phyloP scores from a whole-genome alignment of 306 rosid genomes.

The Begonia peltatifolia region DNA sequence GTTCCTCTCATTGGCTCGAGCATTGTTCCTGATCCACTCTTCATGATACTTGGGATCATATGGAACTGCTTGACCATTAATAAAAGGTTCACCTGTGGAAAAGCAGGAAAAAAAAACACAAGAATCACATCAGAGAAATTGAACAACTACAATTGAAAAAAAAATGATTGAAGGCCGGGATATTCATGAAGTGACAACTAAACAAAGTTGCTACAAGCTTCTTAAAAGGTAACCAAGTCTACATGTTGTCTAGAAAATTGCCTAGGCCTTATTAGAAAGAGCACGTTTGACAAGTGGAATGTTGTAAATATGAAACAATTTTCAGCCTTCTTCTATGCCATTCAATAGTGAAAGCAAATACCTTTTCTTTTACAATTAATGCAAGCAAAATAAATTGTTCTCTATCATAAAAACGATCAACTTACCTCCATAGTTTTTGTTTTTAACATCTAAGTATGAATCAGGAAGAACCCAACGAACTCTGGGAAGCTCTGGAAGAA shows the following conservation, averaged over 20 bases:
- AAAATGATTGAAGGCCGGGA: no score
- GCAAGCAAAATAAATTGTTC: not conserved
- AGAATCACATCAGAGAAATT: no score
- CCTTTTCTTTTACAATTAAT: not conserved
- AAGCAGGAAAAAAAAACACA: not conserved
- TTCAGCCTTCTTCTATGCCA: no score
- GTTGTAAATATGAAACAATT: no score
- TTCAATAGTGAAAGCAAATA: no score
- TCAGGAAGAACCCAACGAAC: slow-evolving; percentile 99
- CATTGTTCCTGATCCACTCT: slow-evolving; percentile 88
- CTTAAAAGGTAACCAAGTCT: no score
- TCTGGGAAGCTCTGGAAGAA: slow-evolving; percentile 45
- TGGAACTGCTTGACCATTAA: slow-evolving; percentile 80
- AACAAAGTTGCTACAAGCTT: not conserved
- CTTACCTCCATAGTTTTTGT: slow-evolving; percentile 89
- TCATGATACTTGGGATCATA: slow-evolving; percentile 89
- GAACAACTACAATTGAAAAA: no score
- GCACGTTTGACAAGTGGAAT: no score
- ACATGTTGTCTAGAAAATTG: no score
- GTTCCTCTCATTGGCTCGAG: slow-evolving; percentile 85
- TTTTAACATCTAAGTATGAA: slow-evolving; percentile 83
- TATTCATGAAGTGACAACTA: not conserved
- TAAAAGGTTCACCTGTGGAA: slow-evolving; percentile 81
- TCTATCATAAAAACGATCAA: not conserved
- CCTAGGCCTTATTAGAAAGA: no score